These are phyloP conservation scores for Pyrrhoderma lamaoense DNA, from an alignment of 1,284 basidiomycete genomes.

Conservation along the genomic window DNA sequence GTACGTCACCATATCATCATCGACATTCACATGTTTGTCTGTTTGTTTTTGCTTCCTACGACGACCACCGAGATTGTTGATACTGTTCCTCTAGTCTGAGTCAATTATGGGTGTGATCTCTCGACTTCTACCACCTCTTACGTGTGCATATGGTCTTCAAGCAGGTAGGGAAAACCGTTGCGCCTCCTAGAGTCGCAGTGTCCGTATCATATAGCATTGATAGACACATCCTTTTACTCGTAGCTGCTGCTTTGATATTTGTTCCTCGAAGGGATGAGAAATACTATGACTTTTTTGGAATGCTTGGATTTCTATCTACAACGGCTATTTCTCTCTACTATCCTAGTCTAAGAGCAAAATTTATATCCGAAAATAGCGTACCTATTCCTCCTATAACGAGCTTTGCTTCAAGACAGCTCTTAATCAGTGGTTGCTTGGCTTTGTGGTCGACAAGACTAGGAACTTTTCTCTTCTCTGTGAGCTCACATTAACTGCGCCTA, in stretches of 20 bases:
- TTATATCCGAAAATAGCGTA: conserved; percentile 32
- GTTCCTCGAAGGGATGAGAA: conserved; percentile 51
- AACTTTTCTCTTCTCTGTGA: conserved; percentile 50
- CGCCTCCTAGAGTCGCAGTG: too few relatives aligned
- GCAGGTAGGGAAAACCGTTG: conserved; percentile 24
- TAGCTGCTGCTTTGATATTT: conserved; percentile 46
- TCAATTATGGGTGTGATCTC: conserved; percentile 32
- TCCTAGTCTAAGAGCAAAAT: conserved; percentile 43
- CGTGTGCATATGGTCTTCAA: conserved; percentile 34
- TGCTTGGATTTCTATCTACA: conserved; percentile 62
- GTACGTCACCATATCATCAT: too few relatives aligned
- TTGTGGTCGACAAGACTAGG: conserved; percentile 63
- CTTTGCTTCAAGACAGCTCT: conserved; percentile 56
- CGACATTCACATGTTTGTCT: too few relatives aligned
- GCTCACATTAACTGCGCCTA: conserved; percentile 23
- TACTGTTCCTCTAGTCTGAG: too few relatives aligned
- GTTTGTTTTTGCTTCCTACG: too few relatives aligned
- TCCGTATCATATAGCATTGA: neutral
- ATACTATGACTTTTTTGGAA: conserved; percentile 54
- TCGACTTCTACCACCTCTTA: conserved; percentile 30
- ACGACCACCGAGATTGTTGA: too few relatives aligned
- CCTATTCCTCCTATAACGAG: conserved; percentile 38
- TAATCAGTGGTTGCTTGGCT: conserved; percentile 45
- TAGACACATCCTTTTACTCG: neutral
- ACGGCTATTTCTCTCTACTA: conserved; percentile 58